A percentile compares a stretch with the other conserved stretches of the same genome.
Evolutionary conservation across 768 basidiomycete genomes (phyloP).

Genomic region (Boletus huronensis): DNA sequence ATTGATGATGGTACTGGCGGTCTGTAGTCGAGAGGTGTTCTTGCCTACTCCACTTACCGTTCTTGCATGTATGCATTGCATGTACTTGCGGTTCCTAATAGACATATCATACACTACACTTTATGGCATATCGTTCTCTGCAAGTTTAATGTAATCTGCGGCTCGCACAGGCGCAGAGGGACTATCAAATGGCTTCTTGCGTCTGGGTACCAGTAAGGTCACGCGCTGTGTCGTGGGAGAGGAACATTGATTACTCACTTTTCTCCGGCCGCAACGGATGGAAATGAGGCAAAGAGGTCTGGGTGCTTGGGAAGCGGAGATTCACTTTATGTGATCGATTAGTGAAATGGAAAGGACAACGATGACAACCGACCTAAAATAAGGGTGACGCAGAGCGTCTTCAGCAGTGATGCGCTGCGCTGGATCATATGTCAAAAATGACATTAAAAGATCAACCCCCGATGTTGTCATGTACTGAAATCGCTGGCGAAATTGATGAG

Average conservation of each 20-base stretch:
- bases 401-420: constrained; percentile 81
- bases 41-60: background rate
- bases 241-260: constrained; percentile 49
- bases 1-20: constrained; percentile 6
- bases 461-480: constrained; percentile 82
- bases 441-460: constrained; percentile 81
- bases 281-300: constrained; percentile 93
- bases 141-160: constrained; percentile 62
- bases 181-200: constrained; percentile 72
- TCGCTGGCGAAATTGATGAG: constrained; percentile 74
- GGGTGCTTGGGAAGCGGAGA: constrained; percentile 95
- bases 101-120: background rate
- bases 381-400: constrained; percentile 86
- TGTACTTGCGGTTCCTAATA: constrained; percentile 1
- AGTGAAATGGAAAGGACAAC: background rate
- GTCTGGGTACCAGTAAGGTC: constrained; percentile 41
- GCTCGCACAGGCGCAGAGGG: constrained; percentile 77
- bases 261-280: constrained; percentile 94
- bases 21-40: constrained; percentile 4
- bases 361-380: constrained; percentile 62
- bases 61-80: background rate
- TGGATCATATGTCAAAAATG: constrained; percentile 87
- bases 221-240: background rate
- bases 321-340: constrained; percentile 51
- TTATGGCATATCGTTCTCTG: constrained; percentile 54